Conservation (phyloP, 148 eudicot species). For the Rhododendron molle region DNA sequence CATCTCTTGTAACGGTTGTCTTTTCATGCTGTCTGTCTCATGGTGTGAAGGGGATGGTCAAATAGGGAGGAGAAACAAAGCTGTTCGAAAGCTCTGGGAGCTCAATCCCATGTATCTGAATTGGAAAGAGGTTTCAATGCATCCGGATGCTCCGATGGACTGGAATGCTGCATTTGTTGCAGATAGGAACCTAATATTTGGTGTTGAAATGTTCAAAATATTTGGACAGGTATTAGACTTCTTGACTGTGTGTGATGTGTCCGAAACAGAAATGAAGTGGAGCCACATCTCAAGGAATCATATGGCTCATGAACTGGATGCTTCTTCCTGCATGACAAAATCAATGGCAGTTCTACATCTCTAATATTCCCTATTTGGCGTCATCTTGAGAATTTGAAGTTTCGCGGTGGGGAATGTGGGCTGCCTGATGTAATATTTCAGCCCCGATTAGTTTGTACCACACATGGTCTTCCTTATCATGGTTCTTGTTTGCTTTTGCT, state of each 20-base stretch:
- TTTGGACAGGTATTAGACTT: slow-evolving; percentile 95
- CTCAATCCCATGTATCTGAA: slow-evolving; percentile 53
- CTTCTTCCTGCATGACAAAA: slow-evolving; percentile 82
- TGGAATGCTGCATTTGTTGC: slow-evolving; percentile 92
- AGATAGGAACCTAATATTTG: slow-evolving; percentile 62
- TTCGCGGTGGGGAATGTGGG: background rate
- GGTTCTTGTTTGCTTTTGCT: slow-evolving; percentile 7
- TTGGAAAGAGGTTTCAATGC: slow-evolving; percentile 75
- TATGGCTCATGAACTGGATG: slow-evolving; percentile 65
- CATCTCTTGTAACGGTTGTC: slow-evolving; percentile 42
- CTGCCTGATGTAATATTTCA: background rate
- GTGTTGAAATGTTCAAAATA: slow-evolving; percentile 95
- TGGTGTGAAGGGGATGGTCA: slow-evolving; percentile 99
- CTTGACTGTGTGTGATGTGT: slow-evolving; percentile 61
- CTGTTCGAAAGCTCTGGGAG: slow-evolving; percentile 88
- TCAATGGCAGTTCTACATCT: slow-evolving; percentile 70
- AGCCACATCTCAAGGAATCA: slow-evolving; percentile 69
- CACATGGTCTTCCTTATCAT: slow-evolving; percentile 6
- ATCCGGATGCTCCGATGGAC: slow-evolving; percentile 91
- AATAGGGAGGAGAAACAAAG: slow-evolving; percentile 95
- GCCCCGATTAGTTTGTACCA: background rate
- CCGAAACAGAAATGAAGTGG: slow-evolving; percentile 49
- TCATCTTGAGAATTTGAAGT: background rate
- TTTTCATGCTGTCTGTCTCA: slow-evolving; percentile 91
- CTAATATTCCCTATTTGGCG: slow-evolving; percentile 19